Evolutionary conservation across 306 rosid genomes (phyloP).

Genomic region (Fragaria nilgerrensis): DNA sequence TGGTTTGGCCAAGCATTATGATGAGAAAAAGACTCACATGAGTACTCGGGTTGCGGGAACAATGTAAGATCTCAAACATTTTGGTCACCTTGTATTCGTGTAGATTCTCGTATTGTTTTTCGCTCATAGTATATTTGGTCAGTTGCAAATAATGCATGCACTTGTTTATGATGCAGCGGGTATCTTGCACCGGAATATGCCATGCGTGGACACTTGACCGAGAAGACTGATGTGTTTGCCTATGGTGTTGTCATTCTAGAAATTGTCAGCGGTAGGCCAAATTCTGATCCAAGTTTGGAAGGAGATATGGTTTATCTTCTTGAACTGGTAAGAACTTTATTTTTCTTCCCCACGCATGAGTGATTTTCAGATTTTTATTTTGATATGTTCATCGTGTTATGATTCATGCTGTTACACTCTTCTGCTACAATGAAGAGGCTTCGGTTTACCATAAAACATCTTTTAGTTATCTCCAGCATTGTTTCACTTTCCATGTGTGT

Average conservation of each 20-base stretch:
- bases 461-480: not conserved
- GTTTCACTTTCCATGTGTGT: not conserved
- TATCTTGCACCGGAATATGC: slow-evolving; percentile 93
- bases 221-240: slow-evolving; percentile 82
- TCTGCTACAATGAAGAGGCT: not conserved
- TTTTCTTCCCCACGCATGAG: not conserved
- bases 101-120: slow-evolving; percentile 3
- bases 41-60: slow-evolving; percentile 83
- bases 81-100: not conserved
- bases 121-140: not conserved
- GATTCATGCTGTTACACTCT: not conserved
- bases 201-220: slow-evolving; percentile 82
- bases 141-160: not conserved
- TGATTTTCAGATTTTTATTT: not conserved
- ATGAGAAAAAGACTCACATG: slow-evolving; percentile 73
- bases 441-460: not conserved
- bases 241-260: slow-evolving; percentile 85
- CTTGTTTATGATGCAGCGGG: slow-evolving; percentile 47
- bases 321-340: slow-evolving; percentile 18
- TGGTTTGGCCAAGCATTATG: slow-evolving; percentile 77
- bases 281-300: slow-evolving; percentile 55
- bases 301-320: slow-evolving; percentile 40
- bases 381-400: not conserved
- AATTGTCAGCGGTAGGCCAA: slow-evolving; percentile 70
- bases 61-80: slow-evolving; percentile 43